A percentile compares a stretch with the other conserved stretches of the same genome.
Conservation (phyloP, 176 grass and related monocot species). For the Tillandsia leiboldiana region DNA sequence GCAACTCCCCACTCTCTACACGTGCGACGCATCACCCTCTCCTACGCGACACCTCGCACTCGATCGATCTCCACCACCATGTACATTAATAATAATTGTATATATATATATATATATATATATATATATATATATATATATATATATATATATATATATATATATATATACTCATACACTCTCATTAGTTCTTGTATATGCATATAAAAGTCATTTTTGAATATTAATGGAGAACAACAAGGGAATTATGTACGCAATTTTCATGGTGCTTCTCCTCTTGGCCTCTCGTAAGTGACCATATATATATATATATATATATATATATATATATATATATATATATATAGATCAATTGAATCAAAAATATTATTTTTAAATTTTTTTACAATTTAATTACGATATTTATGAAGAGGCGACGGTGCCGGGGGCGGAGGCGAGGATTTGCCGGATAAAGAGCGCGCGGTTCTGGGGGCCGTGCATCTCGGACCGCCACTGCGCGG, state of each 20-base stretch:
- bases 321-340: not conserved
- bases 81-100: too few relatives aligned
- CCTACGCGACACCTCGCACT: too few relatives aligned
- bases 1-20: too few relatives aligned
- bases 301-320: not conserved
- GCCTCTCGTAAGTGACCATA: not conserved
- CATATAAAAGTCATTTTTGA: not conserved
- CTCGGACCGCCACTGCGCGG: not conserved
- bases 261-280: not conserved
- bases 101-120: too few relatives aligned
- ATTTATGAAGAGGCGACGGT: not conserved
- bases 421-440: not conserved
- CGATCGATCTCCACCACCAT: too few relatives aligned
- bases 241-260: not conserved
- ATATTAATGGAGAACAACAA: not conserved
- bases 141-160: too few relatives aligned
- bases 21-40: too few relatives aligned
- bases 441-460: conserved; percentile 1
- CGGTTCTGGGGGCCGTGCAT: not conserved
- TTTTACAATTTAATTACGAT: not conserved
- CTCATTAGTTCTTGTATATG: not conserved
- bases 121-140: too few relatives aligned
- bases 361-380: not conserved
- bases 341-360: not conserved
- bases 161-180: not conserved